Conservation (phyloP, 257 asterid species). For the Anisodus tanguticus region DNA sequence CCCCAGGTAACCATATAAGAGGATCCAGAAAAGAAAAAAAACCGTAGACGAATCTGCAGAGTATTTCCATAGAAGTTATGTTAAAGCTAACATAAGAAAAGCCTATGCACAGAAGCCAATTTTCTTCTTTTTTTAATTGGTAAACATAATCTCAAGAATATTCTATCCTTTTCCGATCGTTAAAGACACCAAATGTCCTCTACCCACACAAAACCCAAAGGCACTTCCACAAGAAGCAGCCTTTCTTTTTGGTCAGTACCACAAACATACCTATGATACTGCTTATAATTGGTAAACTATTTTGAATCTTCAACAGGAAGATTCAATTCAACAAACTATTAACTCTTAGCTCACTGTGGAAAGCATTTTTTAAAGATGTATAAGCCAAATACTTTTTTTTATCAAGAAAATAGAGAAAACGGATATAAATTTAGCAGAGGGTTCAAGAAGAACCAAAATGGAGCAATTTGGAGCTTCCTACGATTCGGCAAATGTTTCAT, state of each 20-base stretch:
- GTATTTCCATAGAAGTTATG: not conserved
- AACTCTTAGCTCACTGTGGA: not conserved
- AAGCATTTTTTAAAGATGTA: not conserved
- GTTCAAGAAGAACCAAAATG: conserved; percentile 60
- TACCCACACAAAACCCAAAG: not conserved
- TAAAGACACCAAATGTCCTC: not conserved
- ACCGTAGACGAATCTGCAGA: not conserved
- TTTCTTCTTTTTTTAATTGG: not conserved
- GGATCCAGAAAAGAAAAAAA: not conserved
- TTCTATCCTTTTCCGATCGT: not conserved
- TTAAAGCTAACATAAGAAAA: not conserved
- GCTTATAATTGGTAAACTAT: not conserved
- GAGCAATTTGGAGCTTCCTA: conserved; percentile 43
- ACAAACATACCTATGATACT: not conserved
- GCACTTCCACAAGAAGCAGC: not conserved
- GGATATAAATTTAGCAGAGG: conserved; percentile 49
- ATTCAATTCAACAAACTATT: not conserved
- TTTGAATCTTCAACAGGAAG: not conserved
- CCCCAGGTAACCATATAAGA: not conserved
- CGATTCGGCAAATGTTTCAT: conserved; percentile 51
- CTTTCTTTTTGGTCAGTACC: not conserved
- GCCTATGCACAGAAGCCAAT: not conserved
- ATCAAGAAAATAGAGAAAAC: not conserved
- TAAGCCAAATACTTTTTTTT: not conserved
- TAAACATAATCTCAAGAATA: not conserved